A percentile compares a stretch with the other conserved stretches of the same genome.
These are phyloP conservation scores for Chaetomiaceae sp. DNA, from an alignment of 2,329 filamentous ascomycete genomes.

Conservation along the genomic window DNA sequence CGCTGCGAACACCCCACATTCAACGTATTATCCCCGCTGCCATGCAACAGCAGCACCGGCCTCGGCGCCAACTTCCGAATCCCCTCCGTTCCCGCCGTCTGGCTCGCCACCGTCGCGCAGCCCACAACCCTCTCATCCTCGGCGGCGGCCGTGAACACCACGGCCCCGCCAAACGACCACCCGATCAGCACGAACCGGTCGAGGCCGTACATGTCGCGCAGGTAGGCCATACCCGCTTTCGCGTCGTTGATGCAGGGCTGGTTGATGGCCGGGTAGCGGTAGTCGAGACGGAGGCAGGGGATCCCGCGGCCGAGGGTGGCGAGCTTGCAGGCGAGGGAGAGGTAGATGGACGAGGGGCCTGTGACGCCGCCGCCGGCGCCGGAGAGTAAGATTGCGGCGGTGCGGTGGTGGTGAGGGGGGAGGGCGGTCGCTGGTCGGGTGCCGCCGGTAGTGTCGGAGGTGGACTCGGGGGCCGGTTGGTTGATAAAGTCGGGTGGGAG, in stretches of 20 bases:
- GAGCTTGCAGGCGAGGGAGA: slow-evolving; percentile 38
- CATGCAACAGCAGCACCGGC: slow-evolving; percentile 37
- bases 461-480: neutral
- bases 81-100: slow-evolving; percentile 35
- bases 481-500: slow-evolving; percentile 29
- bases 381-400: slow-evolving; percentile 27
- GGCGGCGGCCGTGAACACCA: slow-evolving; percentile 36
- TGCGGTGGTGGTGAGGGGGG: slow-evolving; percentile 18
- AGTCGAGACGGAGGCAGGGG: slow-evolving; percentile 39
- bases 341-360: slow-evolving; percentile 36
- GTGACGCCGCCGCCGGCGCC: slow-evolving; percentile 17
- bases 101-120: slow-evolving; percentile 38
- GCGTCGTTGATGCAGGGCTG: slow-evolving; percentile 36
- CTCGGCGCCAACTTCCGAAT: slow-evolving; percentile 31
- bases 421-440: slow-evolving; percentile 6
- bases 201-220: slow-evolving; percentile 30
- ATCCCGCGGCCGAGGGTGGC: slow-evolving; percentile 33
- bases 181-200: slow-evolving; percentile 38
- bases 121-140: slow-evolving; percentile 28
- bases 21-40: slow-evolving; percentile 35
- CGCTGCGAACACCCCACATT: slow-evolving; percentile 32
- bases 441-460: slow-evolving; percentile 31
- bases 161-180: slow-evolving; percentile 41
- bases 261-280: slow-evolving; percentile 27
- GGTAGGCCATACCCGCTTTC: slow-evolving; percentile 34